phyloP scores from a whole-genome alignment of 2,329 filamentous ascomycete species.

The Cladosporium sp. region DNA sequence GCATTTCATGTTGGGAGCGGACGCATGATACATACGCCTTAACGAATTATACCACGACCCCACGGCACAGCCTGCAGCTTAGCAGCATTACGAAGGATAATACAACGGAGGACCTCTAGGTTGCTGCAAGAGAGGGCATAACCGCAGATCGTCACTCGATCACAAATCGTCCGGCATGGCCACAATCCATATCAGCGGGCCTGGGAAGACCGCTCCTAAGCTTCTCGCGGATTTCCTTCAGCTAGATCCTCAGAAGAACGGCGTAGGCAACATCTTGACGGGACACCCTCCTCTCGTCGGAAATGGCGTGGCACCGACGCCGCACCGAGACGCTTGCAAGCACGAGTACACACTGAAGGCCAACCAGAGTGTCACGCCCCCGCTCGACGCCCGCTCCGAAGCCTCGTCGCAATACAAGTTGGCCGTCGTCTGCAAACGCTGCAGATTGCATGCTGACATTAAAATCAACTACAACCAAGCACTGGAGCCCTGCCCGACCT shows the following conservation, averaged over 20 bases:
- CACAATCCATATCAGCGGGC: slow-evolving; percentile 15
- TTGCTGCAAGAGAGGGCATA: neutral
- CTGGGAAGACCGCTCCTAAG: slow-evolving; percentile 45
- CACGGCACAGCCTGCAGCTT: too few species aligned
- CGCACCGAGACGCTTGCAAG: slow-evolving; percentile 45
- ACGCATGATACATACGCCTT: too few species aligned
- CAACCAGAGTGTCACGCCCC: slow-evolving; percentile 47
- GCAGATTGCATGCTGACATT: slow-evolving; percentile 57
- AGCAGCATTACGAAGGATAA: too few species aligned
- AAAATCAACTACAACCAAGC: slow-evolving; percentile 45
- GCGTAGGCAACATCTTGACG: slow-evolving; percentile 42
- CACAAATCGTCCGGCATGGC: neutral
- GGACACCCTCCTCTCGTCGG: slow-evolving; percentile 51
- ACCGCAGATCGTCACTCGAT: neutral
- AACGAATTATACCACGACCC: too few species aligned
- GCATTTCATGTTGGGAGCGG: too few species aligned
- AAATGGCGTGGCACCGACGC: slow-evolving; percentile 28
- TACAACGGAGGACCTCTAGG: too few species aligned
- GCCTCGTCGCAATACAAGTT: slow-evolving; percentile 46
- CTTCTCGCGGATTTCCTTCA: slow-evolving; percentile 46
- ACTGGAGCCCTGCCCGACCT: slow-evolving; percentile 41
- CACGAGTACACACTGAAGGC: slow-evolving; percentile 55
- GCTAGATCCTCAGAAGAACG: slow-evolving; percentile 46
- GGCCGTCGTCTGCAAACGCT: slow-evolving; percentile 55
- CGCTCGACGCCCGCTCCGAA: slow-evolving; percentile 35